phyloP scores from a whole-genome alignment of 805 yeast species.

The Candida arabinofermentans region DNA sequence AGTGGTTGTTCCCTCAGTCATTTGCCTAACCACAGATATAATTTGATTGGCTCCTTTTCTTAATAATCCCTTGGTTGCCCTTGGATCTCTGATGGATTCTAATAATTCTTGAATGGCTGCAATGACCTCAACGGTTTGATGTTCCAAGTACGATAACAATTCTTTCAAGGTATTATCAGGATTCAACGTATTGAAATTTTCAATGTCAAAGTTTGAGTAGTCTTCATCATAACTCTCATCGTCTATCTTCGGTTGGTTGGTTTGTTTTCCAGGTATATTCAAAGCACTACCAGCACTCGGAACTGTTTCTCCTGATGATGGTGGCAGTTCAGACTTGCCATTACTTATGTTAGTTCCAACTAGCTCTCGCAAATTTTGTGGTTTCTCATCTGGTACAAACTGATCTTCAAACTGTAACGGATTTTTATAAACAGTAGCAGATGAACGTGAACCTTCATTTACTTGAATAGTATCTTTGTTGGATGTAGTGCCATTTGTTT shows the following conservation, averaged over 20 bases:
- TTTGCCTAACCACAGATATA: constrained; percentile 70
- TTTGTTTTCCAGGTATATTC: constrained; percentile 7
- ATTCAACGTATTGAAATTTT: constrained; percentile 73
- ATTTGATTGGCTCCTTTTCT: constrained; percentile 74
- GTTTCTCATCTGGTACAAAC: background rate
- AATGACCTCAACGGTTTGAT: constrained; percentile 89
- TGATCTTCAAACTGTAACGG: constrained; percentile 3
- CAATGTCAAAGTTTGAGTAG: constrained; percentile 50
- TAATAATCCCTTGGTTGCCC: constrained; percentile 70
- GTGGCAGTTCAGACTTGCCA: background rate
- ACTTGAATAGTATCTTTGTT: no score
- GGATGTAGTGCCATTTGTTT: no score
- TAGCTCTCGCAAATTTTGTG: no score
- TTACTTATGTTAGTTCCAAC: no score
- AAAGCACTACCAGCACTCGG: constrained; percentile 23
- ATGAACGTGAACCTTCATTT: no score
- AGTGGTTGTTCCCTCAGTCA: constrained; percentile 84
- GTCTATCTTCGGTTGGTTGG: no score
- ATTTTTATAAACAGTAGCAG: constrained; percentile 1
- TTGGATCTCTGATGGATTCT: constrained; percentile 70
- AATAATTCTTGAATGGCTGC: constrained; percentile 82
- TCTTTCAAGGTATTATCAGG: constrained; percentile 88
- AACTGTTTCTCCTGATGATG: constrained; percentile 13
- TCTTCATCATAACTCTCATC: constrained; percentile 18
- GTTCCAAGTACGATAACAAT: constrained; percentile 80